Conservation (phyloP, 2,329 filamentous ascomycete genomes). For the Colletotrichum tamarilloi region DNA sequence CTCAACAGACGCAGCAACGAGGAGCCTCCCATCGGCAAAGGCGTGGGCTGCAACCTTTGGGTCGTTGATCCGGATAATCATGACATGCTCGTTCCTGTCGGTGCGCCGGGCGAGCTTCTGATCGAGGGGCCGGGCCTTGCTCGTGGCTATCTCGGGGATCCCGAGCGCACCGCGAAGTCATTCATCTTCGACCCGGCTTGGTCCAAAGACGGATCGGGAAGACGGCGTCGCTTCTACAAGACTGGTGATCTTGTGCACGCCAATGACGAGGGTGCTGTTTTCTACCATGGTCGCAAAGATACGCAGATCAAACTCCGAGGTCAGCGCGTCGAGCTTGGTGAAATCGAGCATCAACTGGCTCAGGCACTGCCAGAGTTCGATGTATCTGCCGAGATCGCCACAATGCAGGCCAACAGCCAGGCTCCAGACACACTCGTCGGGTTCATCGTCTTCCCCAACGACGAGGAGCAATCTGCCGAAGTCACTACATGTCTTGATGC, state of each 20-base stretch:
- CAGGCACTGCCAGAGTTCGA: constrained; percentile 7
- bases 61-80: not conserved
- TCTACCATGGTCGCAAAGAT: constrained; percentile 40
- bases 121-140: not conserved
- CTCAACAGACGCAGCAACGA: not conserved
- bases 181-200: not conserved
- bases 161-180: not conserved
- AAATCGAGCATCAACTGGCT: constrained; percentile 14
- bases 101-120: not conserved
- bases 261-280: constrained; percentile 29
- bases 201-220: not conserved
- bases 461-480: not conserved
- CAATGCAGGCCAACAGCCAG: not conserved
- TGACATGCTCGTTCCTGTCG: not conserved
- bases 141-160: not conserved
- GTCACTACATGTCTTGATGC: not conserved
- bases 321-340: not conserved
- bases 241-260: constrained; percentile 53
- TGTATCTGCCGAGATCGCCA: not conserved
- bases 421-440: not conserved
- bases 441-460: not conserved
- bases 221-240: constrained; percentile 49
- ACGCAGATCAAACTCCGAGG: constrained; percentile 34
- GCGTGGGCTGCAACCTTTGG: not conserved
- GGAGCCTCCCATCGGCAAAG: not conserved